phyloP scores from a whole-genome alignment of 2,329 filamentous ascomycete genomes.

The Calonectria montana region DNA sequence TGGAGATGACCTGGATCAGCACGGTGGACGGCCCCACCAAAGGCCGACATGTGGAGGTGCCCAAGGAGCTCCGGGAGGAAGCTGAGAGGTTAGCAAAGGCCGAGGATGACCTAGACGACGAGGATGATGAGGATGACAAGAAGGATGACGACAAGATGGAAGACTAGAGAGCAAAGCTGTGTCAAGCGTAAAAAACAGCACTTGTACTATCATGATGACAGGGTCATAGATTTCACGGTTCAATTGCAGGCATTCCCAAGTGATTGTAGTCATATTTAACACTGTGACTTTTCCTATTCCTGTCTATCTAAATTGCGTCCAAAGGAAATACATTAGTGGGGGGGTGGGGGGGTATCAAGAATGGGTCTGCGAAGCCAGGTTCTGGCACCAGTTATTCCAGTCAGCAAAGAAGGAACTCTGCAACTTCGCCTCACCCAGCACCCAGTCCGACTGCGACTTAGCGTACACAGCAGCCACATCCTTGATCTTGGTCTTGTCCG shows the following conservation, averaged over 20 bases:
- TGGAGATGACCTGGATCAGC: slow-evolving; percentile 99
- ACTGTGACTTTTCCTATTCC: slow-evolving; percentile 21
- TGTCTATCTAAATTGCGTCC: slow-evolving; percentile 18
- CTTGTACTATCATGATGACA: slow-evolving; percentile 52
- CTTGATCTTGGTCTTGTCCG: slow-evolving; percentile 63
- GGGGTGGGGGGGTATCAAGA: slow-evolving; percentile 36
- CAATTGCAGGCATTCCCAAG: slow-evolving; percentile 36
- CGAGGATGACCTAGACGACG: slow-evolving; percentile 85
- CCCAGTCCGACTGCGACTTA: slow-evolving; percentile 67
- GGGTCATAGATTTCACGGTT: slow-evolving; percentile 51
- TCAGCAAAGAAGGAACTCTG: slow-evolving; percentile 76
- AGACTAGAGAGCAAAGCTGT: slow-evolving; percentile 66
- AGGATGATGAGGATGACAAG: slow-evolving; percentile 73
- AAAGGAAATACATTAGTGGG: background rate
- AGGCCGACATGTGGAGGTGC: slow-evolving; percentile 92
- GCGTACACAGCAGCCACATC: slow-evolving; percentile 73
- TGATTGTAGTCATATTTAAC: slow-evolving; percentile 9
- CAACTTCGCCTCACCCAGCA: slow-evolving; percentile 68
- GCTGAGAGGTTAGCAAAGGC: slow-evolving; percentile 94
- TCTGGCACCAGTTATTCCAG: slow-evolving; percentile 79
- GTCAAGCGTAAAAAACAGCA: slow-evolving; percentile 35
- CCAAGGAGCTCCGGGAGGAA: slow-evolving; percentile 89
- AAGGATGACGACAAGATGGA: slow-evolving; percentile 86
- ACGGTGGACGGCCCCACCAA: slow-evolving; percentile 86
- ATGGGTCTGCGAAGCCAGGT: slow-evolving; percentile 52